phyloP scores from a whole-genome alignment of 1,284 basidiomycete genomes.

The Sphaerobolus stellatus region DNA sequence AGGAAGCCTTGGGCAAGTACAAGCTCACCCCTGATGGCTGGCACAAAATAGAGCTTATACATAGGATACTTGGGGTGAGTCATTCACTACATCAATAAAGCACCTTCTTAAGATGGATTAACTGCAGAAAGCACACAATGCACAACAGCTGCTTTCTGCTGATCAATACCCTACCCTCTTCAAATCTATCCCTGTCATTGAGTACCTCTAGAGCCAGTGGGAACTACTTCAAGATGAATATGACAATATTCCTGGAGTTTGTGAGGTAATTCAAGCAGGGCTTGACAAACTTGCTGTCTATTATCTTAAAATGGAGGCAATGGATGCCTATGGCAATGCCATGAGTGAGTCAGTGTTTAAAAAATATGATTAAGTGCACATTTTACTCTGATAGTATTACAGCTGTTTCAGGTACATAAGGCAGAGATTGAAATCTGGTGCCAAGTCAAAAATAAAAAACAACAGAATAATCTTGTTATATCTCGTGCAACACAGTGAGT shows the following conservation, averaged over 20 bases:
- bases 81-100: neutral
- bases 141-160: constrained; percentile 10
- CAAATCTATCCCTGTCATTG: constrained; percentile 8
- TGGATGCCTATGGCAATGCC: constrained; percentile 12
- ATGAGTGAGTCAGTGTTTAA: constrained; percentile 9
- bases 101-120: neutral
- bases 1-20: constrained; percentile 1
- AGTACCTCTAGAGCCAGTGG: constrained; percentile 10
- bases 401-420: too few species aligned
- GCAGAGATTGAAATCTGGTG: too few species aligned
- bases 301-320: constrained; percentile 11
- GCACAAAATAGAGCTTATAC: constrained; percentile 1
- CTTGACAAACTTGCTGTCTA: constrained; percentile 7
- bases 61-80: constrained; percentile 6
- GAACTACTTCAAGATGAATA: constrained; percentile 6
- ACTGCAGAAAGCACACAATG: constrained; percentile 9
- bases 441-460: too few species aligned
- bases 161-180: constrained; percentile 10
- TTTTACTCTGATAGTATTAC: too few species aligned
- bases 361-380: too few species aligned
- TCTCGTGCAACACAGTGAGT: too few species aligned
- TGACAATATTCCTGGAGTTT: neutral
- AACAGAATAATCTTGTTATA: too few species aligned
- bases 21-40: constrained; percentile 4
- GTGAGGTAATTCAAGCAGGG: constrained; percentile 2